Evolutionary conservation across 331 rosid species (phyloP).

Genomic region (Quercus tomentella): DNA sequence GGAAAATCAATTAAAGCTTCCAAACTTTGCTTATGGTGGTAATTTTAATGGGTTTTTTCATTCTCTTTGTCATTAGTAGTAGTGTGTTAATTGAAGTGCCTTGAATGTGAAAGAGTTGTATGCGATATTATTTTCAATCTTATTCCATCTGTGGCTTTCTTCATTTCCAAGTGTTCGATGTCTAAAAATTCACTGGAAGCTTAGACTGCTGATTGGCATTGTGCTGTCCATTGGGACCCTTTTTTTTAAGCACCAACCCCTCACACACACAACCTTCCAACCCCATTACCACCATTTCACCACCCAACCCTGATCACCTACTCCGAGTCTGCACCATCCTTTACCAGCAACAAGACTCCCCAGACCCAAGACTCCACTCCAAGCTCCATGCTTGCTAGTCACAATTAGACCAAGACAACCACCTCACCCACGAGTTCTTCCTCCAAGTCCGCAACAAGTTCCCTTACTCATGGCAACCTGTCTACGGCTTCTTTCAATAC

Average conservation of each 20-base stretch:
- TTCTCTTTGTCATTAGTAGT: too few species aligned
- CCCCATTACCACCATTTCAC: slow-evolving; percentile 5
- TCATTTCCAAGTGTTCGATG: too few species aligned
- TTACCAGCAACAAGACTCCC: slow-evolving; percentile 72
- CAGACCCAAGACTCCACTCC: slow-evolving; percentile 51
- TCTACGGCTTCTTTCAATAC: slow-evolving; percentile 55
- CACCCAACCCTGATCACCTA: slow-evolving; percentile 48
- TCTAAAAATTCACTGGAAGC: too few species aligned
- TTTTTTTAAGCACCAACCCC: background rate
- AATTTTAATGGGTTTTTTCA: too few species aligned
- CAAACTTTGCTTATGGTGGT: too few species aligned
- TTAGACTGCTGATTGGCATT: too few species aligned
- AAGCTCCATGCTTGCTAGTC: slow-evolving; percentile 49
- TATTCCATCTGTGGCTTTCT: too few species aligned
- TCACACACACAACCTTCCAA: background rate
- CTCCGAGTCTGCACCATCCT: slow-evolving; percentile 70
- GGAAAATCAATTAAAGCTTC: too few species aligned
- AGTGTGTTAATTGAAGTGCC: too few species aligned
- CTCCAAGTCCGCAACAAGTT: slow-evolving; percentile 78
- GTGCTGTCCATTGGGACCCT: too few species aligned
- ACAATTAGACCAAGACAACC: background rate
- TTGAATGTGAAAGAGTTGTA: too few species aligned
- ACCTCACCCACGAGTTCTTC: slow-evolving; percentile 76
- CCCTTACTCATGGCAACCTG: slow-evolving; percentile 82
- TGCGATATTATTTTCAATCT: too few species aligned